Percentiles rank a stretch among this genome's conserved stretches.
These are phyloP conservation scores for Massariosphaeria phaeospora DNA, from an alignment of 495 filamentous ascomycete genomes.

Conservation along the genomic window DNA sequence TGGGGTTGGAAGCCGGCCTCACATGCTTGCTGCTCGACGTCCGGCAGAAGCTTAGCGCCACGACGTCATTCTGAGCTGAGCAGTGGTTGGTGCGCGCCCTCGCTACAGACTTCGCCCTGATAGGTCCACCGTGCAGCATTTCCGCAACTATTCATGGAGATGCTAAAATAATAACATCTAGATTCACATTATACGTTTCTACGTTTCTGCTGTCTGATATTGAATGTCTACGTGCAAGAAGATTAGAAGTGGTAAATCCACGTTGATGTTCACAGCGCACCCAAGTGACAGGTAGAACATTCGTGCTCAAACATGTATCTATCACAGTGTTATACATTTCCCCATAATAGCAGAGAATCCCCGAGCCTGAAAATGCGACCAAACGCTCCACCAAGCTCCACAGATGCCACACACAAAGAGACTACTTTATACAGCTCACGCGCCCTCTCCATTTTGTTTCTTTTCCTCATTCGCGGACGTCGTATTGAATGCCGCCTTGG, in stretches of 20 bases:
- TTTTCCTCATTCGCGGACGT: slow-evolving; percentile 2
- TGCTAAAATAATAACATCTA: too few relatives aligned
- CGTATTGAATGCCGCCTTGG: slow-evolving; percentile 49
- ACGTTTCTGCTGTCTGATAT: too few relatives aligned
- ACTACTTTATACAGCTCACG: neutral
- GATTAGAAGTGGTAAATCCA: too few relatives aligned
- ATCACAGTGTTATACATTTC: neutral
- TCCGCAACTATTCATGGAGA: too few relatives aligned
- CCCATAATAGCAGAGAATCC: neutral
- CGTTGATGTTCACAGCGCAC: too few relatives aligned
- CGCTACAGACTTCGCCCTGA: neutral
- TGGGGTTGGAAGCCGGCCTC: slow-evolving; percentile 8
- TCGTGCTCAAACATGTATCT: neutral
- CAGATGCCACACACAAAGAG: slow-evolving; percentile 7
- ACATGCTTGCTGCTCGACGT: slow-evolving; percentile 5
- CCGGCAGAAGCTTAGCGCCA: neutral
- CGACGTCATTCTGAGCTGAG: slow-evolving; percentile 12
- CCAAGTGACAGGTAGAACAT: too few relatives aligned
- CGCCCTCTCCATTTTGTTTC: neutral
- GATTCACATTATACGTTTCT: too few relatives aligned
- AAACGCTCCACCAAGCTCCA: slow-evolving; percentile 3
- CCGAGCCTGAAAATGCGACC: neutral
- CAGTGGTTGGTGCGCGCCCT: neutral
- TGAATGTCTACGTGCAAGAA: too few relatives aligned
- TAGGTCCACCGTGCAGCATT: too few relatives aligned